Evolutionary conservation across 768 basidiomycete genomes (phyloP).

Genomic region (Polyporus arcularius): DNA sequence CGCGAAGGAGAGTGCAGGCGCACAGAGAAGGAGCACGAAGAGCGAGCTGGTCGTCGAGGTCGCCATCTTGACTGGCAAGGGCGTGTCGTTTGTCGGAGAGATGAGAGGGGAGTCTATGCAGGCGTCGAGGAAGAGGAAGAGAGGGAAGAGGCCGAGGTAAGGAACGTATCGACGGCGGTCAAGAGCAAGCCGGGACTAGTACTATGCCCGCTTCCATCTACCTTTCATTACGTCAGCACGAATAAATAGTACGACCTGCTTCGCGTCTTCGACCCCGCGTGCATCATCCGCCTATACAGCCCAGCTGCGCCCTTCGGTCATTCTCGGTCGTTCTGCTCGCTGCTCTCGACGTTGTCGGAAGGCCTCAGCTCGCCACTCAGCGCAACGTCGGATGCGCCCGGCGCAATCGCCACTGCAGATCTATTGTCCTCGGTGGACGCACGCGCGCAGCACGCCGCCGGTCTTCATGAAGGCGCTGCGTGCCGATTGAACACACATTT

Average conservation of each 20-base stretch:
- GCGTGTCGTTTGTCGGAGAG: neutral
- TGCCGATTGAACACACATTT: no score
- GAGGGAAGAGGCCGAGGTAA: constrained; percentile 1
- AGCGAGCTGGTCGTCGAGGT: constrained; percentile 16
- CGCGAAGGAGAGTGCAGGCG: constrained; percentile 25
- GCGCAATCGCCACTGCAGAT: no score
- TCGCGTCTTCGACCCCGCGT: neutral
- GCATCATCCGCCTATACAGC: no score
- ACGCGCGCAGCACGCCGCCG: no score
- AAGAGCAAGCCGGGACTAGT: constrained; percentile 18
- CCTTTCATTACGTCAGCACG: neutral
- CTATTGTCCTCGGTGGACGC: no score
- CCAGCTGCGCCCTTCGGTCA: no score
- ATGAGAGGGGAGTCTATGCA: neutral
- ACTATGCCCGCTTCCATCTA: neutral
- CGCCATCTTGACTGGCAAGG: constrained; percentile 31
- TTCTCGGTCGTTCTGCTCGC: no score
- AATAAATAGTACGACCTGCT: neutral
- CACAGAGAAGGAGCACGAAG: constrained; percentile 35
- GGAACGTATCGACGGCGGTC: constrained; percentile 17
- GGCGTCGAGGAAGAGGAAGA: neutral
- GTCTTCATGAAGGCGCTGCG: no score
- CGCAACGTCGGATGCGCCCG: no score
- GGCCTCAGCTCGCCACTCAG: no score
- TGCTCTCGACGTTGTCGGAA: no score